These are phyloP conservation scores for Aspergillus wentii DNA, from an alignment of 495 filamentous ascomycete species.

Conservation along the genomic window DNA sequence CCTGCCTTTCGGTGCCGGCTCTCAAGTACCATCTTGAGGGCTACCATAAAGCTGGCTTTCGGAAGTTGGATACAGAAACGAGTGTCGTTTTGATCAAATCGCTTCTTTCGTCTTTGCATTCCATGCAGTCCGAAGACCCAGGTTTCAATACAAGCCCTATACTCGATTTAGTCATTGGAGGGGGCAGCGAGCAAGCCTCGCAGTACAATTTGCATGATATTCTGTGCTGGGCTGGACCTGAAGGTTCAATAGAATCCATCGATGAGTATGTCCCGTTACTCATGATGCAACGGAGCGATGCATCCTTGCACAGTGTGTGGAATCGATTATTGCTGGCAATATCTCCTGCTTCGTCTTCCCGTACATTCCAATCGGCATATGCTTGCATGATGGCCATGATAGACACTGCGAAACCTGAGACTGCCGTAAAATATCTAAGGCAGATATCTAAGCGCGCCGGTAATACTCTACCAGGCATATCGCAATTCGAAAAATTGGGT, in stretches of 20 bases:
- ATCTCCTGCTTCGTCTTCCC: neutral
- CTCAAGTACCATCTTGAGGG: slow-evolving; percentile 19
- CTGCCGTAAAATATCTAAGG: slow-evolving; percentile 17
- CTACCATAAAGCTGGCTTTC: slow-evolving; percentile 4
- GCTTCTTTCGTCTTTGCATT: slow-evolving; percentile 15
- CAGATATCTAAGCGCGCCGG: slow-evolving; percentile 19
- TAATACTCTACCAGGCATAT: slow-evolving; percentile 21
- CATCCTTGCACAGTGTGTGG: neutral
- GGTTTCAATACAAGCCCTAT: slow-evolving; percentile 18
- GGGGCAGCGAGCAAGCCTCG: too few species aligned
- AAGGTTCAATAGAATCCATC: neutral
- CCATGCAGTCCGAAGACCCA: slow-evolving; percentile 17
- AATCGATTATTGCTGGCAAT: slow-evolving; percentile 24
- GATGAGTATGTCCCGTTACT: too few species aligned
- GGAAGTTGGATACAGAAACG: neutral
- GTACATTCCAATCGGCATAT: slow-evolving; percentile 17
- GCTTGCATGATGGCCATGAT: slow-evolving; percentile 16
- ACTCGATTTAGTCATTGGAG: slow-evolving; percentile 22
- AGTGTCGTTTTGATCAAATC: slow-evolving; percentile 14
- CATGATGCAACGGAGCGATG: neutral
- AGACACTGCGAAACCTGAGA: slow-evolving; percentile 9
- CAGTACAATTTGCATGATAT: neutral
- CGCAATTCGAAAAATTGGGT: slow-evolving; percentile 10
- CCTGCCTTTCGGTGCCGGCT: slow-evolving; percentile 20
- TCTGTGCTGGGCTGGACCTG: neutral